These are phyloP conservation scores for Cicer yamashitae DNA, from an alignment of 306 rosid species.

Conservation along the genomic window DNA sequence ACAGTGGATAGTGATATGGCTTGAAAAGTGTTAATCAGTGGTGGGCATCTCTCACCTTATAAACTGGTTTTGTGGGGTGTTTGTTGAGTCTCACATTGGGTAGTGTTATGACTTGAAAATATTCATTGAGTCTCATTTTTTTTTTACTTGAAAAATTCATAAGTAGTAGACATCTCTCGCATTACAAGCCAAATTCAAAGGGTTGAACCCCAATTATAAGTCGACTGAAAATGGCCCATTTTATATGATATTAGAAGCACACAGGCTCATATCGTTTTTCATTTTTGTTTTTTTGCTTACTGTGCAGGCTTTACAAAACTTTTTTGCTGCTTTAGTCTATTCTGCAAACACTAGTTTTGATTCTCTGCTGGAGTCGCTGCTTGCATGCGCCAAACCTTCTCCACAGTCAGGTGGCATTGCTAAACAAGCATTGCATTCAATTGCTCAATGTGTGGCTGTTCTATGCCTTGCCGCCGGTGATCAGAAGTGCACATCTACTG, in stretches of 20 bases:
- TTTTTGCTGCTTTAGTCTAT: slow-evolving; percentile 87
- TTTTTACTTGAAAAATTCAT: not conserved
- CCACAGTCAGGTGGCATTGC: slow-evolving; percentile 98
- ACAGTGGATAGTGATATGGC: not conserved
- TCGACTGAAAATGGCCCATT: slow-evolving; percentile 24
- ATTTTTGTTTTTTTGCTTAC: slow-evolving; percentile 11
- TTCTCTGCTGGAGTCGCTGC: slow-evolving; percentile 85
- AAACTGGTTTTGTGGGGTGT: not conserved
- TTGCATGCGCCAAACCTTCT: slow-evolving; percentile 90
- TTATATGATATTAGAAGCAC: slow-evolving; percentile 30
- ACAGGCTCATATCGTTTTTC: slow-evolving; percentile 41
- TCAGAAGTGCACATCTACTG: slow-evolving; percentile 85
- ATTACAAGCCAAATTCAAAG: not conserved
- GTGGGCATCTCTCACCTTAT: not conserved
- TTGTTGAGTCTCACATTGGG: not conserved
- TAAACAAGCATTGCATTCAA: slow-evolving; percentile 93
- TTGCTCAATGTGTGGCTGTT: slow-evolving; percentile 97
- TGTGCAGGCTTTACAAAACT: slow-evolving; percentile 85
- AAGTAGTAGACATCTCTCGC: not conserved
- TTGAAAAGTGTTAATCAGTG: not conserved
- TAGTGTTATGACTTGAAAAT: not conserved
- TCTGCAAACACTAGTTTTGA: slow-evolving; percentile 98
- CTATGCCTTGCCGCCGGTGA: slow-evolving; percentile 98
- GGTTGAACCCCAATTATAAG: not conserved
- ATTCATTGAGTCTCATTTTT: too few species aligned